phyloP scores from a whole-genome alignment of 1,284 basidiomycete species.

The Pyrrhoderma lamaoense region DNA sequence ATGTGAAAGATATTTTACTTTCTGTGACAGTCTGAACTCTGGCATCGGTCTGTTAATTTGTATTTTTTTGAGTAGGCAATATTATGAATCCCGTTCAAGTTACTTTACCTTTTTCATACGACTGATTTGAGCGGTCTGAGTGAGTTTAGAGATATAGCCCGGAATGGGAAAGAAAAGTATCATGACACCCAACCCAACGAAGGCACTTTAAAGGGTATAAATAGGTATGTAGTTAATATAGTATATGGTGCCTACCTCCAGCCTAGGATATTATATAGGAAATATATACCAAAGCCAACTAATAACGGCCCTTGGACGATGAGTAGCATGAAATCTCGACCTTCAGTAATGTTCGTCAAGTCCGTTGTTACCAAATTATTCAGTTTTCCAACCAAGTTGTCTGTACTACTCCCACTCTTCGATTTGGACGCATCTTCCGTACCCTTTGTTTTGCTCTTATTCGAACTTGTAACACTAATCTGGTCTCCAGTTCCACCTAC shows the following conservation, averaged over 20 bases:
- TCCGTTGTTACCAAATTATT: slow-evolving; percentile 51
- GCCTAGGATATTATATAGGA: slow-evolving; percentile 40
- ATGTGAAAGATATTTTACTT: slow-evolving; percentile 27
- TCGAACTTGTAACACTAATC: slow-evolving; percentile 20
- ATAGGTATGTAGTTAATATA: neutral
- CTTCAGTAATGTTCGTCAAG: slow-evolving; percentile 38
- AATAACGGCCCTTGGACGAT: slow-evolving; percentile 39
- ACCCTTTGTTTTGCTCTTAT: slow-evolving; percentile 23
- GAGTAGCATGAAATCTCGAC: slow-evolving; percentile 35
- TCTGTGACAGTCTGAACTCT: slow-evolving; percentile 45
- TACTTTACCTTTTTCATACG: slow-evolving; percentile 24
- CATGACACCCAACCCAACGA: slow-evolving; percentile 39
- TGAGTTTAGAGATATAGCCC: slow-evolving; percentile 24
- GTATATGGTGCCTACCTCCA: slow-evolving; percentile 24
- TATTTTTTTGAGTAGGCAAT: slow-evolving; percentile 21
- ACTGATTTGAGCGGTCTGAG: slow-evolving; percentile 22
- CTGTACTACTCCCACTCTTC: slow-evolving; percentile 16
- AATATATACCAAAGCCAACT: slow-evolving; percentile 34
- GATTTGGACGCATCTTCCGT: neutral
- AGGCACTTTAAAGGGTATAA: slow-evolving; percentile 30
- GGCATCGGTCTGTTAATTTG: slow-evolving; percentile 38
- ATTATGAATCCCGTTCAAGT: slow-evolving; percentile 23
- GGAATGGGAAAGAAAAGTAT: slow-evolving; percentile 34
- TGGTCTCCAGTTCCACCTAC: slow-evolving; percentile 20
- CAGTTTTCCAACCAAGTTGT: slow-evolving; percentile 48